Conservation (phyloP, 164 flowering plant species). For the Santalum album region DNA sequence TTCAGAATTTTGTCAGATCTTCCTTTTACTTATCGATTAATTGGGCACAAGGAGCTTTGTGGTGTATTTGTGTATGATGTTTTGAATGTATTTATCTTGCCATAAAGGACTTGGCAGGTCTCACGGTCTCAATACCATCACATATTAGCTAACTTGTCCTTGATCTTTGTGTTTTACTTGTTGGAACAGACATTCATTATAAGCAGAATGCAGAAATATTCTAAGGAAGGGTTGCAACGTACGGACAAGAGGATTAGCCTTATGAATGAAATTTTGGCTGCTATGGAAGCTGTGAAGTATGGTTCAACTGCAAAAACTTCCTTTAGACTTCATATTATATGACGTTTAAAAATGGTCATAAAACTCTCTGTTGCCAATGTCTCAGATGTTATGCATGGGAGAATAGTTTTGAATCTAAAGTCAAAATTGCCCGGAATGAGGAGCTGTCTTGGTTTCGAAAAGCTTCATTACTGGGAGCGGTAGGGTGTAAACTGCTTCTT, state of each 20-base stretch:
- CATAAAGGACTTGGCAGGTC: too few species aligned
- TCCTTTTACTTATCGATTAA: too few species aligned
- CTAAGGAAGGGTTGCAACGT: conserved; percentile 95
- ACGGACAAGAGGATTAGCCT: conserved; percentile 97
- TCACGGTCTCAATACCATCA: background rate
- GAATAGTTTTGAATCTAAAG: conserved; percentile 76
- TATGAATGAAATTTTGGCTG: conserved; percentile 96
- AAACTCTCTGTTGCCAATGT: conserved; percentile 14
- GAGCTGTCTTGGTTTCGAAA: conserved; percentile 92
- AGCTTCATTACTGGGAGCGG: conserved; percentile 74
- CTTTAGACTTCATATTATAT: background rate
- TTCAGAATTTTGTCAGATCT: too few species aligned
- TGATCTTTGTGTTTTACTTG: conserved; percentile 3
- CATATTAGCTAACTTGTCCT: background rate
- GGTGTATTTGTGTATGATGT: too few species aligned
- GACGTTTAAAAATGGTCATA: background rate
- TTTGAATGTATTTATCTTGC: too few species aligned
- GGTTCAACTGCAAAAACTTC: conserved; percentile 8
- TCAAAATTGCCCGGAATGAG: conserved; percentile 57
- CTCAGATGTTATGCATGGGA: conserved; percentile 99
- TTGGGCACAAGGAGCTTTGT: too few species aligned
- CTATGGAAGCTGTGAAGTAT: conserved; percentile 99
- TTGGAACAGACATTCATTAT: conserved; percentile 64
- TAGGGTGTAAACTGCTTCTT: conserved; percentile 16
- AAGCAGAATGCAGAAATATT: conserved; percentile 69